Base-by-base conservation (phyloP, 208 protist genomes). In the Leishmania tropica region DNA sequence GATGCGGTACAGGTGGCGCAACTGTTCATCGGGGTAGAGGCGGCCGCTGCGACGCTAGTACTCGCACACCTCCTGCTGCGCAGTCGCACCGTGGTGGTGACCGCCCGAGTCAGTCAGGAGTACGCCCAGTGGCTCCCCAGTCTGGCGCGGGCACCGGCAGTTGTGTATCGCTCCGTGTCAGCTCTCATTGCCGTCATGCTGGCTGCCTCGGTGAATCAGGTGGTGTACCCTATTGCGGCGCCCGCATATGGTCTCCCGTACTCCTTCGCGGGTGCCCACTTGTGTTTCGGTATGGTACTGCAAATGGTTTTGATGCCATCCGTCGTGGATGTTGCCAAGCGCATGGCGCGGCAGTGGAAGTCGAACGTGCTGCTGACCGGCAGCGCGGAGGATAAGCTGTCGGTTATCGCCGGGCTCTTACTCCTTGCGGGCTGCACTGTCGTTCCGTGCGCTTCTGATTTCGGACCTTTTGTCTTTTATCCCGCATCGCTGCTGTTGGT, bases 161-260 rank as follows among this genome's bases (percentile, higher is more conserved):
- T 40, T 21, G 73, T 65, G 19, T 65, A 77, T 42, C 47, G 75
- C 17, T 24, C 83, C 2, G 35, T 87, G 53, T 53, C 40, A 1
- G 45, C 37, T 13, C 70, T 87, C 31, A 78, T 76, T 1, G 79
- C 84, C 15, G 76, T 81, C 62, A 62, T 79, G 28, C 40, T 85
- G 79, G 85, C 80, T 64, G 86, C 81, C 2, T 83, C 86, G n/a
- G 72, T 89, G 28, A 84, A 76, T 48, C 88, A 93, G 67, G 87
- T 83, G 3, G 78, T 89, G 78, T 93, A 93, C 60, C 84, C 90
- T 47, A 77, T 90, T 64, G 81, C 86, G 75, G 88, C 81, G 53
- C 86, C 78, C 10, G 60, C 74, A 0, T 90, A 88, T 80, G n/a
- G 83, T 24, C 64, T 92, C 21, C 56, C 72, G 40, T 93, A 88